Evolutionary conservation across 2,329 filamentous ascomycete species (phyloP), one percentile per base, ranked within the genome.

Genomic region (Geosmithia flava): DNA sequence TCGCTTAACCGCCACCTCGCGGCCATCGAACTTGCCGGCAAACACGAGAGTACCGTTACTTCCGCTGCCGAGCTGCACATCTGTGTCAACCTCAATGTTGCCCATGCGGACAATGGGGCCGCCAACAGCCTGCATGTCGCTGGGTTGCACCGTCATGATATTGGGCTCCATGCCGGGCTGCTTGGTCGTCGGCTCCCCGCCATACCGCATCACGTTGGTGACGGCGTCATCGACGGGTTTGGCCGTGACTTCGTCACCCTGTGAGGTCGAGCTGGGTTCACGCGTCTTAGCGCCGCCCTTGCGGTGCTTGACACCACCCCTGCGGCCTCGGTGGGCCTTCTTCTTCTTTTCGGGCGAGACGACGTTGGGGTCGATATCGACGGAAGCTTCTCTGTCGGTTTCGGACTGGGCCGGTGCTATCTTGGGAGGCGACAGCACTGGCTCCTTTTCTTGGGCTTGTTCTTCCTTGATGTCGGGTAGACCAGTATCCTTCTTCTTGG

Each of bases 41-140:
- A 93, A 97, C 1, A 98, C 93, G 47, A 94, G 81, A 0, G 93
- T 98, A n/a, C 93, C 93, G 60, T 96, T 95, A 63, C 91, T 97
- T 48, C 93, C 93, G 50, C 87, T 83, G 20, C 81, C 81, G 29
- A 85, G 70, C 53, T 82, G 76, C 55, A 76, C 70, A 44, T 81
- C 75, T 43, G 76, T 75, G 53, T 83, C 74, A 47, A 84, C 80
- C 55, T 81, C 76, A 2, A 85, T 74, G 49, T 75, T 78, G 29
- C 78, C 79, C 61, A 84, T 80, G 48, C 71, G 75, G 54, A 82
- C 70, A 45, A 77, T 73, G 3, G 77, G 72, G 0, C 75, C 76
- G 2, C 75, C 77, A 6, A 83, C 71, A 46, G 80, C 75, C 51
- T 77, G 70, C 59, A 81, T 69, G 58, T 83, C 69, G 56, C 23